A percentile compares a stretch with the other conserved stretches of the same genome.
These are phyloP conservation scores for Sporothrix schenckii DNA, from an alignment of 2,329 filamentous ascomycete genomes.

Conservation along the genomic window DNA sequence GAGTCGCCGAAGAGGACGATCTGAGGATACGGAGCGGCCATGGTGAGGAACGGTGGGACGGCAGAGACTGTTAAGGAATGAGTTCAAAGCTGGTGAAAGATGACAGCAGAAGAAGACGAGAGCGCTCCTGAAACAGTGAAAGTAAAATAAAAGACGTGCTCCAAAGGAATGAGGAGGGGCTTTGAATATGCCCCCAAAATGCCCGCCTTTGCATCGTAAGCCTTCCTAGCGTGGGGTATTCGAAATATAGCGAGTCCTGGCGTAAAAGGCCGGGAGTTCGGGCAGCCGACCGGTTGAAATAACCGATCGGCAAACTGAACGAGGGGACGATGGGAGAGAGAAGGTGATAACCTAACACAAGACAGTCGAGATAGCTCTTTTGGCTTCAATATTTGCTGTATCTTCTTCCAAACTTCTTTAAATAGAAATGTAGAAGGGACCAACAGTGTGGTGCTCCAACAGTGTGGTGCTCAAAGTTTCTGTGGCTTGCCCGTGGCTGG, in stretches of 20 bases:
- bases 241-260: neutral
- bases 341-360: neutral
- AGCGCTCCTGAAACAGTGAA: neutral
- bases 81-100: neutral
- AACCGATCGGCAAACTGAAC: conserved; percentile 8
- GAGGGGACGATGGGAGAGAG: neutral
- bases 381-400: neutral
- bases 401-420: neutral
- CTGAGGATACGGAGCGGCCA: conserved; percentile 63
- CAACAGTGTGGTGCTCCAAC: too few relatives aligned
- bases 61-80: neutral
- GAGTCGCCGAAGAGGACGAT: conserved; percentile 89
- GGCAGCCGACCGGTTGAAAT: conserved; percentile 11
- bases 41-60: neutral
- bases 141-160: neutral
- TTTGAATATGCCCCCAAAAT: too few relatives aligned
- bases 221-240: conserved; percentile 4
- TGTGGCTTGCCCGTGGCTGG: neutral
- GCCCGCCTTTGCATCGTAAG: neutral
- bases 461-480: too few relatives aligned
- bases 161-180: too few relatives aligned
- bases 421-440: too few relatives aligned
- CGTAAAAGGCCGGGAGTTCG: neutral
- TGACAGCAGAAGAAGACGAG: neutral
- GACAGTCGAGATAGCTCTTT: neutral